Conservation (phyloP, 2,329 filamentous ascomycete genomes). For the Xylaria arbuscula region DNA sequence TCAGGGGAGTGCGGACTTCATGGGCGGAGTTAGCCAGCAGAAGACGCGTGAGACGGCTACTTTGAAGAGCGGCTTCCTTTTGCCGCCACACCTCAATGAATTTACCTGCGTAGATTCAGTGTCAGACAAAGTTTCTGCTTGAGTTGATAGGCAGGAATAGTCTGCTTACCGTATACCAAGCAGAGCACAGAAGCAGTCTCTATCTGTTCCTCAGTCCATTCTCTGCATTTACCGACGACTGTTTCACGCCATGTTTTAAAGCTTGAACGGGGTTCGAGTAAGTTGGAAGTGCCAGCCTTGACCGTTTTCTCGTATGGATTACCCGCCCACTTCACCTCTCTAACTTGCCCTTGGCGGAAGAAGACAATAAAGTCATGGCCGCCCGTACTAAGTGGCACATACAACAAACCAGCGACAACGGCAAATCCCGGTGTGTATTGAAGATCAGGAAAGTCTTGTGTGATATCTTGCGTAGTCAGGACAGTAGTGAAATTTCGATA, state of each 20-base stretch:
- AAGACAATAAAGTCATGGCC: slow-evolving; percentile 91
- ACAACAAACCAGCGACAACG: slow-evolving; percentile 79
- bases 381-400: slow-evolving; percentile 81
- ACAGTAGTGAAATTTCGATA: slow-evolving; percentile 80
- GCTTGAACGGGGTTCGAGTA: slow-evolving; percentile 80
- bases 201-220: slow-evolving; percentile 90
- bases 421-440: slow-evolving; percentile 83
- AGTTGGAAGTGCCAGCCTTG: slow-evolving; percentile 76
- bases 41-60: slow-evolving; percentile 80
- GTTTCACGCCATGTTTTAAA: slow-evolving; percentile 86
- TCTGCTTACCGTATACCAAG: slow-evolving; percentile 79
- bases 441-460: slow-evolving; percentile 82
- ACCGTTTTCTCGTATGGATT: slow-evolving; percentile 86
- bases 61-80: slow-evolving; percentile 86
- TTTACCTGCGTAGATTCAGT: slow-evolving; percentile 56
- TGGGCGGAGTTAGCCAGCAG: slow-evolving; percentile 90
- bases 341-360: slow-evolving; percentile 81
- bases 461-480: slow-evolving; percentile 80
- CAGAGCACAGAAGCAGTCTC: slow-evolving; percentile 90
- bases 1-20: slow-evolving; percentile 89
- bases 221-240: slow-evolving; percentile 81
- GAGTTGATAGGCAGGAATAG: background rate
- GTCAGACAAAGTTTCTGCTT: background rate
- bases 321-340: slow-evolving; percentile 85
- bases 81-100: slow-evolving; percentile 96